Base-by-base conservation (phyloP, 768 basidiomycete species). In the Sistotremastrum niveocremeum region DNA sequence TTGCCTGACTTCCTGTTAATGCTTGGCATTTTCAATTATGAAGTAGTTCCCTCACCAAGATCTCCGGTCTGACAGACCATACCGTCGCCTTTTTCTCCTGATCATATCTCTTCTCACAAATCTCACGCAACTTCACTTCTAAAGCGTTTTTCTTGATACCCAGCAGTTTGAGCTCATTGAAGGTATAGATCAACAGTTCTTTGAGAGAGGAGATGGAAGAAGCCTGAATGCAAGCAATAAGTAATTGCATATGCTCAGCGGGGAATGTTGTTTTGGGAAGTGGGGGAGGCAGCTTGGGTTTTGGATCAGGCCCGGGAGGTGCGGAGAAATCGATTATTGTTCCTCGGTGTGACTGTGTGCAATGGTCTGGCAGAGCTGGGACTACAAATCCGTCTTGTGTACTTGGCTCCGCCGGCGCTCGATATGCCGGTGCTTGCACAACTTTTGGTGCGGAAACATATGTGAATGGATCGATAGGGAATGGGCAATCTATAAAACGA, bases 81-180 rank as follows among this genome's bases (percentile, higher is more conserved):
- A 78, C 61, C 58, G 76, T 84, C 64, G 70, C 76, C 48, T 77
- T 73, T 58, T 74, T 82, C 30, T 44, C 48, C 20, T 20, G 20
- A 20, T 20, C 20, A 20, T 20, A 20, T 54, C 74, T 79, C 56
- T 84, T 88, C 62, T 80, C 82, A 10, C 75, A 70, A 8, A 88
- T 72, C 60, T 88, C 84, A 40, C 74, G 69, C 35, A 91, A 68
- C 59, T 89, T 89, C 3, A 77, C 78, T 60, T 87, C 84, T 39
- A 91, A 78, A 4, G 84, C 77, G 42, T 79, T 83, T 70, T 89
- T 90, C 67, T 81, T 87, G 51, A 88, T 73, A 47, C 79, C 81
- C 52, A 81, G 65, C n/a, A 59, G 61, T 33, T 74, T 74, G 37
- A 89, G 65, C 30, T 81, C 81, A 51, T 80, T 75, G 54, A 79